Base-by-base conservation (phyloP, 495 filamentous ascomycete genomes). In the Hypoxylon cercidicola region DNA sequence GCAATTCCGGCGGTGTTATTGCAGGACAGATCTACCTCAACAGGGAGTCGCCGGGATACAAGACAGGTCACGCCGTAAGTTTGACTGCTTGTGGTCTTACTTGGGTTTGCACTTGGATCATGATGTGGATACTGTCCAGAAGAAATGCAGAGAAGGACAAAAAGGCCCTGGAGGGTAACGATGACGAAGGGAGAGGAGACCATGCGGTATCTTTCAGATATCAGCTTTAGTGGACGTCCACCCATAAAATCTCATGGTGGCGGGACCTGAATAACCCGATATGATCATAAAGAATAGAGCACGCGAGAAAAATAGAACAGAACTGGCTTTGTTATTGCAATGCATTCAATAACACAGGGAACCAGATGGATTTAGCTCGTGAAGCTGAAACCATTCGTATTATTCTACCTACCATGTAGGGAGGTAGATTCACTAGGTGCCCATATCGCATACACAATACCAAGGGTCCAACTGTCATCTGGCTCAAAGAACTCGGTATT, bases 1-100 rank as follows among this genome's bases (percentile, higher is more conserved):
- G 81, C 0, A 88, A 87, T 50, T 81, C 78, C 15, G 85, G 84
- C 0, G 83, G 81, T 9, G 80, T 86, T 16, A 78, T 86, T 5
- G 80, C 80, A 0, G 81, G 81, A 0, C 83, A 86, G 61, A 77
- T 86, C 1, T 86, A 85, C 66, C 75, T 81, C 8, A 73, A 34
- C 43, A 46, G 43, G 11, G 43, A 46, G 10, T 46, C 43, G 6
- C 43, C 43, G 3, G 9, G 43, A 23, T 46, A 46, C 19, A 46
- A 46, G 19, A 46, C 43, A 9, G 43, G 43, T 8, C 43, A 46
- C 19, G 18, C 43, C 2, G 43, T 46, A 21, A 46, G 43, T 13
- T 46, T 46, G 43, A 46, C 43, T 1, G 43, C 43, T 21, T 46
- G 43, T 23, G 43, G 43, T 13, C 43, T 47, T 15, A 47, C 44